phyloP scores from a whole-genome alignment of 1,284 basidiomycete genomes.

The Dichomitus squalens region DNA sequence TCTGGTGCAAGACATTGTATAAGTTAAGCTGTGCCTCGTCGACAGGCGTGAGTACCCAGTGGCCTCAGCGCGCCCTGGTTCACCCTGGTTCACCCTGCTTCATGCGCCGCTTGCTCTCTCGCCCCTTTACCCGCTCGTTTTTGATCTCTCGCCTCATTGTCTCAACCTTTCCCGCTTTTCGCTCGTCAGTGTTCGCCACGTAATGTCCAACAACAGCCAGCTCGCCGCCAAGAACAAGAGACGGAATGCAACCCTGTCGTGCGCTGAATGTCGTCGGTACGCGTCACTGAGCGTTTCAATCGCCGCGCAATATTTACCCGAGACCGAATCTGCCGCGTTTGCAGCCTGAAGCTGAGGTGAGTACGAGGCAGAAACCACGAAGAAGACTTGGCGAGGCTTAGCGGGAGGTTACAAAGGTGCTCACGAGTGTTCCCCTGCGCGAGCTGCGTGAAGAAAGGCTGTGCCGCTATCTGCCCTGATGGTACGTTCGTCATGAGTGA shows the following conservation, averaged over 20 bases:
- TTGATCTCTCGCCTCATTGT: neutral
- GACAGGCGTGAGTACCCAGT: constrained; percentile 7
- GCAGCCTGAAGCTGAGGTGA: constrained; percentile 66
- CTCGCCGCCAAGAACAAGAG: constrained; percentile 22
- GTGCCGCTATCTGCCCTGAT: constrained; percentile 63
- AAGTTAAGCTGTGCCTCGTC: constrained; percentile 1
- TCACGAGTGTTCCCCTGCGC: constrained; percentile 66
- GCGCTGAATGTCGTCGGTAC: constrained; percentile 30
- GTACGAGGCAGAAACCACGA: constrained; percentile 19
- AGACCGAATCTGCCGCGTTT: constrained; percentile 10
- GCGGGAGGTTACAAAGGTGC: constrained; percentile 42
- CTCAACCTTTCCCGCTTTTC: neutral
- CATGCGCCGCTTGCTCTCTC: constrained; percentile 6
- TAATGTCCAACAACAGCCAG: constrained; percentile 25
- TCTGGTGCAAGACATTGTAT: neutral
- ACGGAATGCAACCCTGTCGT: constrained; percentile 28
- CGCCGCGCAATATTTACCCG: constrained; percentile 6
- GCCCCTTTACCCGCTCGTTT: neutral
- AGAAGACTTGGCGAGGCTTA: neutral
- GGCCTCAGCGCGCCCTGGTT: neutral
- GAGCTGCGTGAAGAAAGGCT: constrained; percentile 71
- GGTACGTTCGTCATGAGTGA: constrained; percentile 37
- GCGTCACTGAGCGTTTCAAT: constrained; percentile 7
- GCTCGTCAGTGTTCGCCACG: neutral
- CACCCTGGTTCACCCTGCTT: too few relatives aligned